Conservation (phyloP, 2,329 filamentous ascomycete species). For the Cercospora zeina region DNA sequence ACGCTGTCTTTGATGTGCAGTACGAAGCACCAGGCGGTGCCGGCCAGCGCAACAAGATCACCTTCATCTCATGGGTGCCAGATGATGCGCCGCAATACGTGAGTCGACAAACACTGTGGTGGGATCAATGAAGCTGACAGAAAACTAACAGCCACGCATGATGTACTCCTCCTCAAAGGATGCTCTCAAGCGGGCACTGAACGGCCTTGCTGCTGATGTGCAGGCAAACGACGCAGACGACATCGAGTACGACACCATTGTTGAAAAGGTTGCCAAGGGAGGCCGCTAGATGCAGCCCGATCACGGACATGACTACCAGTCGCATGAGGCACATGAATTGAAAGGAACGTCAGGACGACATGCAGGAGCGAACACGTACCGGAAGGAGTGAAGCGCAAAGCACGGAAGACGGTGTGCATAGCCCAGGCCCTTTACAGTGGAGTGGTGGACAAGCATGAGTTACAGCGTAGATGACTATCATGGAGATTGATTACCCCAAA, state of each 20-base stretch:
- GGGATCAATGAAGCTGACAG: conserved; percentile 1
- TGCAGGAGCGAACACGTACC: background rate
- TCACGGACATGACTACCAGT: background rate
- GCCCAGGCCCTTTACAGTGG: background rate
- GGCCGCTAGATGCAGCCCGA: conserved; percentile 42
- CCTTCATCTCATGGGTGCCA: conserved; percentile 76
- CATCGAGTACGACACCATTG: conserved; percentile 73
- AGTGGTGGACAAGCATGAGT: background rate
- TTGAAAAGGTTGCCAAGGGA: conserved; percentile 55
- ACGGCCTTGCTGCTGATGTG: conserved; percentile 71
- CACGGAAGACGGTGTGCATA: conserved; percentile 2
- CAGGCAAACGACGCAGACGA: conserved; percentile 84
- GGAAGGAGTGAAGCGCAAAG: background rate
- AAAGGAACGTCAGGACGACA: background rate
- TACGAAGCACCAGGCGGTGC: conserved; percentile 72
- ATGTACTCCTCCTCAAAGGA: conserved; percentile 84
- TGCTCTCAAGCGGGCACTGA: conserved; percentile 75
- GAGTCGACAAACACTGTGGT: conserved; percentile 40
- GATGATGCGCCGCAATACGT: conserved; percentile 80
- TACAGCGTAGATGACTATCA: conserved; percentile 19
- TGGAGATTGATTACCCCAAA: conserved; percentile 14
- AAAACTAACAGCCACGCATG: conserved; percentile 71
- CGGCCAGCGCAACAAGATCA: conserved; percentile 73
- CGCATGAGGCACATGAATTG: background rate
- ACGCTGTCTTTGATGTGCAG: conserved; percentile 82